Percentiles rank a stretch among this genome's conserved stretches.
Conservation (phyloP, 768 basidiomycete genomes). For the Amanita pseudoporphyria region DNA sequence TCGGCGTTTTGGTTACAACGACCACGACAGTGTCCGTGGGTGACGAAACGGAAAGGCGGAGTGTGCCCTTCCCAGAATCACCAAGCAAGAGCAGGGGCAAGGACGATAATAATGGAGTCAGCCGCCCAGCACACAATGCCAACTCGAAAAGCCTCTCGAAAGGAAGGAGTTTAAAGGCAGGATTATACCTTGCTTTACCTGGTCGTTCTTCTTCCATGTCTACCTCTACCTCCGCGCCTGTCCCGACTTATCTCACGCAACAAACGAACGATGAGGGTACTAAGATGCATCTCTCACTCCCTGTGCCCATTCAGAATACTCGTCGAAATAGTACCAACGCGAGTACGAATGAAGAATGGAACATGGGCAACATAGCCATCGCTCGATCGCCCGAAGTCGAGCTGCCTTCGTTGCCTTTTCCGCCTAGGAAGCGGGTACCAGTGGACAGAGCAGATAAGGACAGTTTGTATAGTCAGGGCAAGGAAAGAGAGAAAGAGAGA, state of each 20-base stretch:
- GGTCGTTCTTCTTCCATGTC: neutral
- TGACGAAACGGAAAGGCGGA: neutral
- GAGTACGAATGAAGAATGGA: slow-evolving; percentile 18
- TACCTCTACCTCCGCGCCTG: too few relatives aligned
- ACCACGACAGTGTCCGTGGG: neutral
- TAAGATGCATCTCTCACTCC: neutral
- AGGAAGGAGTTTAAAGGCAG: neutral
- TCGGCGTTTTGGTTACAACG: neutral
- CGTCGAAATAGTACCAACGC: neutral
- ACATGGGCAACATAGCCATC: slow-evolving; percentile 9
- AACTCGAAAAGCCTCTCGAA: neutral
- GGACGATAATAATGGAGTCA: neutral
- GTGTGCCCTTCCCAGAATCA: neutral
- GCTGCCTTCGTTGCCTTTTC: slow-evolving; percentile 27
- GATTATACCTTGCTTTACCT: neutral
- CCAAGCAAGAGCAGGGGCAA: neutral
- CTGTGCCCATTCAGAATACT: neutral
- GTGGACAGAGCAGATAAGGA: neutral
- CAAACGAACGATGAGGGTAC: neutral
- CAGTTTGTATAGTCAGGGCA: neutral
- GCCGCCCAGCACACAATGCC: neutral
- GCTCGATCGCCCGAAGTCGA: slow-evolving; percentile 25
- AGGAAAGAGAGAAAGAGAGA: neutral
- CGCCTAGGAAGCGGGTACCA: slow-evolving; percentile 21
- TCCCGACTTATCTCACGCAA: neutral